Base-by-base conservation (phyloP, 23 red algal species). In the Gracilaria gracilis region DNA sequence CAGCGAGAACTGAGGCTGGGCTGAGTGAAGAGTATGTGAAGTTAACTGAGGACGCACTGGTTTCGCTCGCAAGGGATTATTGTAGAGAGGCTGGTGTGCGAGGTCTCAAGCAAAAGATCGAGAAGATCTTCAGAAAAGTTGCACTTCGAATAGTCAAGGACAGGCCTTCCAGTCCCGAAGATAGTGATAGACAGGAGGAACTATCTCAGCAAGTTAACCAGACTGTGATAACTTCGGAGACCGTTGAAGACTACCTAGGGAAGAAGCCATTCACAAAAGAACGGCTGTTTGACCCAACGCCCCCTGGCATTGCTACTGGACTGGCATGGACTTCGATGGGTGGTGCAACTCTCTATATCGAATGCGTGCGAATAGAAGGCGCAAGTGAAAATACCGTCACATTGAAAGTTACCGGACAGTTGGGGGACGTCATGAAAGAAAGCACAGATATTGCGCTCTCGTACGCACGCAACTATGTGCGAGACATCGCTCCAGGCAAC, bases 371-470 rank as follows among this genome's bases (percentile, higher is more conserved):
- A 61, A 93, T 98, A 67, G 80, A 88, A 54, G 73, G 75, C 37
- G 84, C 70, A 17, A 64, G 25, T 3, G 55, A 55, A 50, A 84
- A 67, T 17, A 66, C 67, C n/a, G 91, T 80, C 19, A 64, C 91
- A 6, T 47, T 91, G 24, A 91, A 96, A 21, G 81, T 93, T 7
- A 95, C 96, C 9, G 96, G 96, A 46, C 88, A 95, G 47, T 75
- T 98, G 25, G 96, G 96, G 62, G 91, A 95, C 54, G 96, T 98
- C 31, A 98, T 98, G 96, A 95, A 93, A 67, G 96, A 98, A 89
- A 93, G 88, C 77, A 84, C 86, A 50, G 96, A 98, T 55, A 98
- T 98, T 69, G 93, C 96, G 36, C 88, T 94, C 57, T 95, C 93
- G 27, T 98, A 94, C 58, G 87, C 89, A 59, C 70, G 88, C 32